Evolutionary conservation across 2,329 filamentous ascomycete genomes (phyloP).

Genomic region (Colletotrichum brevisporum): DNA sequence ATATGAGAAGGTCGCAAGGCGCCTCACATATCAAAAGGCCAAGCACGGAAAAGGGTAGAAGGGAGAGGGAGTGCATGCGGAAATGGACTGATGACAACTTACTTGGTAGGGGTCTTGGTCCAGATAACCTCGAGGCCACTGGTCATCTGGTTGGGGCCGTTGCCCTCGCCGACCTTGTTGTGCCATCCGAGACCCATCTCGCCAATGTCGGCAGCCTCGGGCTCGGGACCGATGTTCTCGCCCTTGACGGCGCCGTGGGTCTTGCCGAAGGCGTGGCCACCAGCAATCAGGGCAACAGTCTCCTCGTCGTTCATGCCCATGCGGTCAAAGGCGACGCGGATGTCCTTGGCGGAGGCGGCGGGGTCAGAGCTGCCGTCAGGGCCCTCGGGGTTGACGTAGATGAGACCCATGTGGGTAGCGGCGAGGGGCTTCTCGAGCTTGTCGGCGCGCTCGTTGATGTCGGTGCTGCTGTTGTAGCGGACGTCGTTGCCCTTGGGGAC

Average conservation of each 20-base stretch:
- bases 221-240: slow-evolving; percentile 77
- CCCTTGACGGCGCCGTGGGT: slow-evolving; percentile 76
- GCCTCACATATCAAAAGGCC: not conserved
- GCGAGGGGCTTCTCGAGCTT: slow-evolving; percentile 76
- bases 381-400: slow-evolving; percentile 87
- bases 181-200: slow-evolving; percentile 81
- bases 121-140: slow-evolving; percentile 84
- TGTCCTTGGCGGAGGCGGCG: slow-evolving; percentile 77
- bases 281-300: slow-evolving; percentile 83
- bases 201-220: slow-evolving; percentile 74
- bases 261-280: slow-evolving; percentile 86
- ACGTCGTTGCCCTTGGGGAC: slow-evolving; percentile 75
- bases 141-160: slow-evolving; percentile 81
- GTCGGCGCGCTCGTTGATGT: slow-evolving; percentile 38
- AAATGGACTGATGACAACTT: slow-evolving; percentile 19
- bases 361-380: slow-evolving; percentile 81
- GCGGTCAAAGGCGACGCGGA: slow-evolving; percentile 80
- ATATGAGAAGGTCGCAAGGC: not conserved
- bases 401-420: slow-evolving; percentile 81
- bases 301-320: slow-evolving; percentile 91
- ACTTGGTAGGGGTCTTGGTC: slow-evolving; percentile 80
- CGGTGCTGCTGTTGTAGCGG: slow-evolving; percentile 67
- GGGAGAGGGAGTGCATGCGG: slow-evolving; percentile 8
- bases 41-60: not conserved
- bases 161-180: slow-evolving; percentile 75